Evolutionary conservation across 768 basidiomycete species (phyloP).

Genomic region (Phlegmacium glaucopus): DNA sequence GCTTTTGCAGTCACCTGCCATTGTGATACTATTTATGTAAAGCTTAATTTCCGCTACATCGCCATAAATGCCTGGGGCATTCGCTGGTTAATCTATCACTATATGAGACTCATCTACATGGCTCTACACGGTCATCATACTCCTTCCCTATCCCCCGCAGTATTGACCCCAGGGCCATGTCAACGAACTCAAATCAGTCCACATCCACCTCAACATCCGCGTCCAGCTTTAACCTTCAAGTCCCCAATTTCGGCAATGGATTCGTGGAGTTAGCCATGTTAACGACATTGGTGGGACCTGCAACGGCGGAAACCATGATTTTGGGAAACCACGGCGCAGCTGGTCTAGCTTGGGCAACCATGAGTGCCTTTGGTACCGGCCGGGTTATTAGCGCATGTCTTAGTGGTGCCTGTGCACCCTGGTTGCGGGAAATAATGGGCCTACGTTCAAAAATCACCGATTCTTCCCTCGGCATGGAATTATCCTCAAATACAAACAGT

Average conservation of each 20-base stretch:
- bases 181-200: background rate
- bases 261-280: conserved; percentile 8
- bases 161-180: no score
- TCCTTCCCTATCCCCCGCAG: no score
- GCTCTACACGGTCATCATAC: no score
- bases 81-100: no score
- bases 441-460: conserved; percentile 19
- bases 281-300: conserved; percentile 23
- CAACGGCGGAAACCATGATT: conserved; percentile 19
- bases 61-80: no score
- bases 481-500: conserved; percentile 7
- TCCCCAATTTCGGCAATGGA: conserved; percentile 4
- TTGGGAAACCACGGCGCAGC: conserved; percentile 24
- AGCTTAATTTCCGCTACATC: no score
- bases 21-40: no score
- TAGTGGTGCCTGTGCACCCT: conserved; percentile 19
- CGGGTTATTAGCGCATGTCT: conserved; percentile 23
- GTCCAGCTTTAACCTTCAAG: background rate
- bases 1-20: no score
- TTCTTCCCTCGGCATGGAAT: conserved; percentile 21
- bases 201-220: background rate
- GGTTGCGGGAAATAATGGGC: conserved; percentile 25
- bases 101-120: no score
- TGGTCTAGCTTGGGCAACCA: conserved; percentile 27
- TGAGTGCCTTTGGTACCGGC: conserved; percentile 24